These are phyloP conservation scores for Ensete glaucum DNA, from an alignment of 176 grass and related monocot species.

Conservation along the genomic window DNA sequence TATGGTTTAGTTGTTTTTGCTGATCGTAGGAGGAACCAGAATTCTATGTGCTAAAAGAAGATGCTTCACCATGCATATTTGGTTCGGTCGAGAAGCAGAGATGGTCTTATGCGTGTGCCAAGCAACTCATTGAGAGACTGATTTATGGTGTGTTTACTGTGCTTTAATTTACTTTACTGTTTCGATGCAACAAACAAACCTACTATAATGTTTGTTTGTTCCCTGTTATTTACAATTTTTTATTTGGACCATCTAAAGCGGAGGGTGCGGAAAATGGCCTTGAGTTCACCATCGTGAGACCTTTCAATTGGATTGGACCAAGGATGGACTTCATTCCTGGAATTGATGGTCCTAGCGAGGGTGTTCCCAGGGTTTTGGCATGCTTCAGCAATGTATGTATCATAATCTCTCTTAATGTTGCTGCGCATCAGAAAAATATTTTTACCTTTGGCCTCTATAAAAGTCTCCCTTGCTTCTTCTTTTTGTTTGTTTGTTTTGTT, in stretches of 20 bases:
- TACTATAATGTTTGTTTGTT: not conserved
- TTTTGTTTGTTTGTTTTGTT: too few species aligned
- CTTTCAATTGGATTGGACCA: slow-evolving; percentile 98
- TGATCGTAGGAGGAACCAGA: slow-evolving; percentile 44
- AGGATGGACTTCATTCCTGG: slow-evolving; percentile 99
- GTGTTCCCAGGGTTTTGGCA: slow-evolving; percentile 89
- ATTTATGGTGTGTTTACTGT: slow-evolving; percentile 57
- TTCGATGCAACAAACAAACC: not conserved
- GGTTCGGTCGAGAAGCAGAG: slow-evolving; percentile 83
- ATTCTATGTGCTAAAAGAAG: slow-evolving; percentile 91
- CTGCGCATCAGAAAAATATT: not conserved
- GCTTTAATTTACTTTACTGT: not conserved
- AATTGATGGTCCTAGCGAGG: slow-evolving; percentile 90
- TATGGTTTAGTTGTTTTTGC: too few species aligned
- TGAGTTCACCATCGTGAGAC: slow-evolving; percentile 87
- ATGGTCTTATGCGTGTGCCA: slow-evolving; percentile 92
- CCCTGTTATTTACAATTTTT: not conserved
- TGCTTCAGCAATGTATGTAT: slow-evolving; percentile 89
- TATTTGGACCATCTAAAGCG: slow-evolving; percentile 47
- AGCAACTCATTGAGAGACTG: slow-evolving; percentile 95
- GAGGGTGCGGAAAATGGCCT: slow-evolving; percentile 82
- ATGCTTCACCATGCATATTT: slow-evolving; percentile 90
- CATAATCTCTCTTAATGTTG: not conserved
- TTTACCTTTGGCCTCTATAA: not conserved
- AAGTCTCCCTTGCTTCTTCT: too few species aligned